Evolutionary conservation across 352 stramenopile genomes (phyloP).

Genomic region (Peronospora belbahrii): DNA sequence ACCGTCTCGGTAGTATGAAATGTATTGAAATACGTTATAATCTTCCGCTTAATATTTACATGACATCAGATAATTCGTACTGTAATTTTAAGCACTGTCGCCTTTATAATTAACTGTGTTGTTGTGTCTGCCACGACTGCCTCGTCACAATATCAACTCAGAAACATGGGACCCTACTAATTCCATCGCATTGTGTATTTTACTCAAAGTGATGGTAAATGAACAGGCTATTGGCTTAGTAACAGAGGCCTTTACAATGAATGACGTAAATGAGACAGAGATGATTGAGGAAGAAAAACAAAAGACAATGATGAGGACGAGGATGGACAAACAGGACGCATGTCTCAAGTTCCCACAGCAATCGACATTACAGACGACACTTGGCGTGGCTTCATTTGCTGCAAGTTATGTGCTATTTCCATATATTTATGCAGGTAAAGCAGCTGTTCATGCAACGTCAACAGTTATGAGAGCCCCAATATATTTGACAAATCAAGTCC

Average conservation of each 20-base stretch:
- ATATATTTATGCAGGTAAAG: constrained; percentile 54
- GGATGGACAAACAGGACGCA: constrained; percentile 12
- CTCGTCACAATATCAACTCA: neutral
- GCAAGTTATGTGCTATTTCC: constrained; percentile 56
- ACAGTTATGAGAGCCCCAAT: constrained; percentile 50
- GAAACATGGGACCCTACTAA: neutral
- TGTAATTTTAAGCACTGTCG: too few relatives aligned
- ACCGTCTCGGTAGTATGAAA: too few relatives aligned
- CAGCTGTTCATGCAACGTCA: constrained; percentile 46
- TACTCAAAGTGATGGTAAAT: constrained; percentile 1
- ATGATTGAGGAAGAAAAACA: constrained; percentile 13
- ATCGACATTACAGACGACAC: constrained; percentile 38
- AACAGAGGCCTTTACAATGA: neutral
- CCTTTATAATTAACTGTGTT: too few relatives aligned
- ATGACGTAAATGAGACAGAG: neutral
- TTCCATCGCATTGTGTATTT: neutral
- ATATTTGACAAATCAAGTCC: constrained; percentile 46
- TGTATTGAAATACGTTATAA: too few relatives aligned
- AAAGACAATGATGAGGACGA: constrained; percentile 18
- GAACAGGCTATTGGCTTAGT: too few relatives aligned
- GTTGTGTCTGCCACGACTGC: constrained; percentile 1
- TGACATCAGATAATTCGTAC: too few relatives aligned
- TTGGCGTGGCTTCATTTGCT: constrained; percentile 45
- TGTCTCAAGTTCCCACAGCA: neutral
- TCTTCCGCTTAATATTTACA: too few relatives aligned